Percentiles rank a stretch among this genome's conserved stretches.
phyloP scores from a whole-genome alignment of 495 filamentous ascomycete species.

The Chlorociboria aeruginascens region DNA sequence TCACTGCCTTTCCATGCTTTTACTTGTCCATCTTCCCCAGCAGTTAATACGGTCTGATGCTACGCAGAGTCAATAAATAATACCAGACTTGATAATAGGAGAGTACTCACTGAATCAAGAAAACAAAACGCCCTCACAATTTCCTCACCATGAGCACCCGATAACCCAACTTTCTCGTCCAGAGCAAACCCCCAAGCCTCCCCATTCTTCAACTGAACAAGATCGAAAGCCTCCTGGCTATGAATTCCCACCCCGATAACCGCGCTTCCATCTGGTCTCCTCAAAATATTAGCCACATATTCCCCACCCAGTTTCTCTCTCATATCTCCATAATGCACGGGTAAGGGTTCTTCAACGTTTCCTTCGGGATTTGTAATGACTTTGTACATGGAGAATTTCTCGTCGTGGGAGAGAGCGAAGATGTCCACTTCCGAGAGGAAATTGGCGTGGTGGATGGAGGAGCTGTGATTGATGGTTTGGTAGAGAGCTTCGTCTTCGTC shows the following conservation, averaged over 20 bases:
- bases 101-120: conserved; percentile 46
- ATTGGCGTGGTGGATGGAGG: conserved; percentile 72
- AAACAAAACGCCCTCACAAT: conserved; percentile 71
- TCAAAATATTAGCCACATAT: conserved; percentile 66
- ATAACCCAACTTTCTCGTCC: conserved; percentile 49
- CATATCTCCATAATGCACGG: conserved; percentile 63
- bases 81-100: neutral
- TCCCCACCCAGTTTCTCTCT: conserved; percentile 59
- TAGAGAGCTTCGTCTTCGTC: conserved; percentile 81
- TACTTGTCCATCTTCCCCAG: conserved; percentile 68
- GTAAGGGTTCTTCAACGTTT: conserved; percentile 37
- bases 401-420: conserved; percentile 70
- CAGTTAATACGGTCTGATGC: conserved; percentile 59
- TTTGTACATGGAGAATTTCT: conserved; percentile 67
- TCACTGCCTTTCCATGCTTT: conserved; percentile 40
- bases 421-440: conserved; percentile 60
- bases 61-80: conserved; percentile 22
- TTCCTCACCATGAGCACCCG: conserved; percentile 73
- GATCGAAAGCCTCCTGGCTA: conserved; percentile 52
- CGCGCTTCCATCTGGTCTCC: conserved; percentile 41
- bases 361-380: conserved; percentile 43
- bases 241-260: conserved; percentile 50
- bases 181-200: conserved; percentile 49
- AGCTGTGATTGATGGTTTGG: conserved; percentile 76
- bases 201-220: conserved; percentile 49